Evolutionary conservation across 202 grass and related monocot genomes (phyloP).

Genomic region (Setaria italica): DNA sequence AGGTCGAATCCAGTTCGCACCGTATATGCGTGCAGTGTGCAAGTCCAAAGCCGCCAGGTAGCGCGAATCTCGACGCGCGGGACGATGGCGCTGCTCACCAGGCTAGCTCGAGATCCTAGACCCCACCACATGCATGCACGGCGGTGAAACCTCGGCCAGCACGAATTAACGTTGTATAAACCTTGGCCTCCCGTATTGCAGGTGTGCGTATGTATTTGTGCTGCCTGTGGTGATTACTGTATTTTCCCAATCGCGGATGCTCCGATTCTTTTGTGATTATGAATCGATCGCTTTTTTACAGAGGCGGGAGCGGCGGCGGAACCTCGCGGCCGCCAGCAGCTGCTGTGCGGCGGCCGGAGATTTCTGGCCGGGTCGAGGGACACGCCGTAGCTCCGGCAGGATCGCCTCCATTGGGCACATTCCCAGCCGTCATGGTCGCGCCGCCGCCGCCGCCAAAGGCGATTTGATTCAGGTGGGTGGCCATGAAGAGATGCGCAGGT

Average conservation of each 20-base stretch:
- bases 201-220: too few species aligned
- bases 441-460: neutral
- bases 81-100: too few species aligned
- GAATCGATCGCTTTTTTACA: too few species aligned
- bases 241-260: too few species aligned
- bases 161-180: neutral
- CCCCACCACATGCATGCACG: neutral
- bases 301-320: too few species aligned
- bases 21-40: neutral
- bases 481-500: too few species aligned
- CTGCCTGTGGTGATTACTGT: too few species aligned
- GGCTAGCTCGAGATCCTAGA: neutral
- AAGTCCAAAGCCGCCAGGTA: too few species aligned
- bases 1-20: neutral
- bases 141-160: slow-evolving; percentile 5
- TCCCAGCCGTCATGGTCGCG: neutral
- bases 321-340: too few species aligned
- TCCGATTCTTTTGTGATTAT: too few species aligned
- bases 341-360: neutral
- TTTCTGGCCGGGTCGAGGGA: neutral
- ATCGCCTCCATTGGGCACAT: neutral
- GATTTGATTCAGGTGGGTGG: neutral
- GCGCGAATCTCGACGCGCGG: neutral
- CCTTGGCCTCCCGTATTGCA: too few species aligned
- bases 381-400: neutral